Conservation (phyloP, 108 stramenopile species). For the Bacterosira constricta region DNA sequence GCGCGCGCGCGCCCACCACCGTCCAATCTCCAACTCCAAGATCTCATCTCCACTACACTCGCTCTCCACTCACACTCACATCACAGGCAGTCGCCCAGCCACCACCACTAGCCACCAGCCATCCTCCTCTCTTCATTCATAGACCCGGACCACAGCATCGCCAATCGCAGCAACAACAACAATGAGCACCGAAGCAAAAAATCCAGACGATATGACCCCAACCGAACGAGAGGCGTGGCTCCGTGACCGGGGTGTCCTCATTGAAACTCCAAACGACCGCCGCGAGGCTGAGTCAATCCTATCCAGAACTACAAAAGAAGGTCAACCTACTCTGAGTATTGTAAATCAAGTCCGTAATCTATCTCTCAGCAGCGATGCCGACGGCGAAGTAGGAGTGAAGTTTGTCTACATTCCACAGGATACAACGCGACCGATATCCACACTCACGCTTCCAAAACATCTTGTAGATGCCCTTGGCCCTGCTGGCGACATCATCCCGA, state of each 20-base stretch:
- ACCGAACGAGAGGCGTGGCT: constrained; percentile 75
- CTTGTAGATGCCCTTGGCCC: constrained; percentile 12
- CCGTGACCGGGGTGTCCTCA: constrained; percentile 55
- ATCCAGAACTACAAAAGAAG: constrained; percentile 9
- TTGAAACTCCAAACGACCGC: constrained; percentile 53
- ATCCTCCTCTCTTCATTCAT: no score
- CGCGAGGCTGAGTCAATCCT: constrained; percentile 10
- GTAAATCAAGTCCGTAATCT: constrained; percentile 11
- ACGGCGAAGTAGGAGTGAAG: constrained; percentile 26
- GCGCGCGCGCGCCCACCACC: no score
- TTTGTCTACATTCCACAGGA: constrained; percentile 80
- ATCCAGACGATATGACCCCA: constrained; percentile 67
- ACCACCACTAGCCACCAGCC: no score
- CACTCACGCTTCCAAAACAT: constrained; percentile 32
- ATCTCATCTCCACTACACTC: no score
- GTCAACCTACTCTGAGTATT: constrained; percentile 2
- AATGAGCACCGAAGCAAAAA: constrained; percentile 37
- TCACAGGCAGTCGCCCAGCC: no score
- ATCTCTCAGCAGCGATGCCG: constrained; percentile 6
- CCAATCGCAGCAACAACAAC: no score
- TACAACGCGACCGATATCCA: constrained; percentile 58
- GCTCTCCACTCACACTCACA: no score
- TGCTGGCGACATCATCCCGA: constrained; percentile 60
- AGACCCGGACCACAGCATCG: no score
- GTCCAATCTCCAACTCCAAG: no score